Percentiles rank a stretch among this genome's conserved stretches.
Evolutionary conservation across 2,329 filamentous ascomycete genomes (phyloP).

Genomic region (Talaromyces sp.): DNA sequence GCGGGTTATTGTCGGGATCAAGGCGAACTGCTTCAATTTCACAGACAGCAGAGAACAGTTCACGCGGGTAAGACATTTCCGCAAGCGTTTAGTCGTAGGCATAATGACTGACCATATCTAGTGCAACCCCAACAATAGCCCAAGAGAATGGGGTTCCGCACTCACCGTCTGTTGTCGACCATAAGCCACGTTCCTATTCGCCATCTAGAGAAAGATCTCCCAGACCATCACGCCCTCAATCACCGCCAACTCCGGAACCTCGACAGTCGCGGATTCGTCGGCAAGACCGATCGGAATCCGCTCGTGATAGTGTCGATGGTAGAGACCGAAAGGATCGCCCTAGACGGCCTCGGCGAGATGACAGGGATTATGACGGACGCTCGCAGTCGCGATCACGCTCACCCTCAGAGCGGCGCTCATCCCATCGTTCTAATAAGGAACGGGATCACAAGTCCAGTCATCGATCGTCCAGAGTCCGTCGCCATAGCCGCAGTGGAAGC

Average conservation of each 20-base stretch:
- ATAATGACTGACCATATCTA: conserved; percentile 7
- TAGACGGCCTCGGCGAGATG: conserved; percentile 30
- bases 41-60: conserved; percentile 22
- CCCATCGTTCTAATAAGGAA: conserved; percentile 61
- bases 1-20: conserved; percentile 49
- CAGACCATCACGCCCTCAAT: conserved; percentile 31
- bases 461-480: conserved; percentile 42
- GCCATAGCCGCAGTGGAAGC: conserved; percentile 34
- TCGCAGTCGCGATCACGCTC: conserved; percentile 55
- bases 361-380: conserved; percentile 34
- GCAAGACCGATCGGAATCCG: conserved; percentile 48
- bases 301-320: conserved; percentile 24
- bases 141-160: conserved; percentile 31
- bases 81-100: not conserved
- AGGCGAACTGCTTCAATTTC: conserved; percentile 27
- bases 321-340: conserved; percentile 22
- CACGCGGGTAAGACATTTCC: conserved; percentile 31
- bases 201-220: conserved; percentile 30
- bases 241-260: conserved; percentile 21
- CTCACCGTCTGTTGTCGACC: conserved; percentile 29
- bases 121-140: conserved; percentile 8
- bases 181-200: conserved; percentile 29
- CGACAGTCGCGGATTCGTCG: conserved; percentile 35
- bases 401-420: conserved; percentile 59
- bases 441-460: conserved; percentile 41